These are phyloP conservation scores for Thuidium tamariscinum DNA, from an alignment of 225 moss, liverwort and hornwort species.

Conservation along the genomic window DNA sequence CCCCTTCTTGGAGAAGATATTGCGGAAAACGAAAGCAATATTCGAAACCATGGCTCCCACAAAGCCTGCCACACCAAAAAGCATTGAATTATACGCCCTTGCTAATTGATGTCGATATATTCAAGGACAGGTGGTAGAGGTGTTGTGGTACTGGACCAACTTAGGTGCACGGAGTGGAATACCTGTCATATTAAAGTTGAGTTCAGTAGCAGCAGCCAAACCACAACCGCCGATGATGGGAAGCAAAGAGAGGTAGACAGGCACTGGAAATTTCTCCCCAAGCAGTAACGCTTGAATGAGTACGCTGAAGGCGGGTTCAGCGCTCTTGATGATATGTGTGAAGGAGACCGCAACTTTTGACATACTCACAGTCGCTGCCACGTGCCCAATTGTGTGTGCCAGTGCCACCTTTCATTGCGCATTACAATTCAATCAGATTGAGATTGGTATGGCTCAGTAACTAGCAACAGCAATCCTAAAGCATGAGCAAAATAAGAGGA, in stretches of 20 bases:
- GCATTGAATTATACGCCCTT: background rate
- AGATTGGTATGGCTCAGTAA: background rate
- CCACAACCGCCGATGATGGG: slow-evolving; percentile 93
- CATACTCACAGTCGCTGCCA: slow-evolving; percentile 97
- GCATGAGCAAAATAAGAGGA: background rate
- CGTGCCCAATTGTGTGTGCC: slow-evolving; percentile 91
- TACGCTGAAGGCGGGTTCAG: slow-evolving; percentile 93
- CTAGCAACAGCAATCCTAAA: background rate
- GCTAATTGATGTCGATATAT: background rate
- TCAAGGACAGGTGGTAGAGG: background rate
- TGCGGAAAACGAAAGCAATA: slow-evolving; percentile 89
- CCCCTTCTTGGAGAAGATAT: slow-evolving; percentile 94
- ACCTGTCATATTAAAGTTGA: slow-evolving; percentile 89
- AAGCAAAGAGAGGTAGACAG: slow-evolving; percentile 76
- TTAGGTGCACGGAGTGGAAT: background rate
- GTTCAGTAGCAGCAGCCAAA: slow-evolving; percentile 87
- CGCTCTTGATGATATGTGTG: slow-evolving; percentile 98
- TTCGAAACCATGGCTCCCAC: slow-evolving; percentile 98
- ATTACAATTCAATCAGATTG: background rate
- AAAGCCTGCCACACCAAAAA: slow-evolving; percentile 49
- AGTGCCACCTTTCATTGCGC: slow-evolving; percentile 51
- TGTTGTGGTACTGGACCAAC: background rate
- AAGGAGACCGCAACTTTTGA: slow-evolving; percentile 98
- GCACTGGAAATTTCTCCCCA: slow-evolving; percentile 47
- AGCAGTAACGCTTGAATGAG: slow-evolving; percentile 54